Evolutionary conservation across 108 stramenopile species (phyloP).

Genomic region (Nitzschia sp.): DNA sequence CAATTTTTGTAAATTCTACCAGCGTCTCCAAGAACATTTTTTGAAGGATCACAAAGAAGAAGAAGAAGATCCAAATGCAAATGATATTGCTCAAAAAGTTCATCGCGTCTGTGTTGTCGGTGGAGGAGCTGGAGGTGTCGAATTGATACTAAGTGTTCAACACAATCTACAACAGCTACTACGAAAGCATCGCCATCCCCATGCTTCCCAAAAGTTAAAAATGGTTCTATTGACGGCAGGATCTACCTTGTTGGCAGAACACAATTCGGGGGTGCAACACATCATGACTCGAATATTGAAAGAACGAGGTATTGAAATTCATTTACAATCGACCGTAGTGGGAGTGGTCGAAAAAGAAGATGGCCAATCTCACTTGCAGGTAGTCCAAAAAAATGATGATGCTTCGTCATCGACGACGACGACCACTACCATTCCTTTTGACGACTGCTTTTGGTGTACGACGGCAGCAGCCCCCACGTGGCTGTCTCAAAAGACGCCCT

Average conservation of each 20-base stretch:
- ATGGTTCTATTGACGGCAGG: slow-evolving; percentile 46
- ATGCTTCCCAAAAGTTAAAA: not conserved
- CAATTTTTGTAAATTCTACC: slow-evolving; percentile 39
- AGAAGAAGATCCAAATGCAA: not conserved
- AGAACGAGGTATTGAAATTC: slow-evolving; percentile 37
- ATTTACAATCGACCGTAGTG: slow-evolving; percentile 28
- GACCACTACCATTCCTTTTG: slow-evolving; percentile 12
- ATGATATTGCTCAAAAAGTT: not conserved
- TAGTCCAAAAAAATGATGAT: slow-evolving; percentile 5
- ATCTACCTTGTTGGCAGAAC: slow-evolving; percentile 31
- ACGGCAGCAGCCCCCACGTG: slow-evolving; percentile 48
- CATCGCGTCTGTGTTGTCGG: slow-evolving; percentile 45
- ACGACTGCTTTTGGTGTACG: slow-evolving; percentile 61
- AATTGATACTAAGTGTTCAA: slow-evolving; percentile 58
- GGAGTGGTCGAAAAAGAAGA: slow-evolving; percentile 19
- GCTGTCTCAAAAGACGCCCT: slow-evolving; percentile 40
- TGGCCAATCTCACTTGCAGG: not conserved
- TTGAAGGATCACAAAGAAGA: not conserved
- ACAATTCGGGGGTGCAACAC: slow-evolving; percentile 44
- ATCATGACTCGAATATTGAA: slow-evolving; percentile 50
- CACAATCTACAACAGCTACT: slow-evolving; percentile 24
- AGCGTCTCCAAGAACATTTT: slow-evolving; percentile 14
- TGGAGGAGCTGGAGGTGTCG: slow-evolving; percentile 66
- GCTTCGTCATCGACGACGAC: no score
- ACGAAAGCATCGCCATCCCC: not conserved